These are phyloP conservation scores for Tuctoria greenei DNA, from an alignment of 176 grass and related monocot species.

Conservation along the genomic window DNA sequence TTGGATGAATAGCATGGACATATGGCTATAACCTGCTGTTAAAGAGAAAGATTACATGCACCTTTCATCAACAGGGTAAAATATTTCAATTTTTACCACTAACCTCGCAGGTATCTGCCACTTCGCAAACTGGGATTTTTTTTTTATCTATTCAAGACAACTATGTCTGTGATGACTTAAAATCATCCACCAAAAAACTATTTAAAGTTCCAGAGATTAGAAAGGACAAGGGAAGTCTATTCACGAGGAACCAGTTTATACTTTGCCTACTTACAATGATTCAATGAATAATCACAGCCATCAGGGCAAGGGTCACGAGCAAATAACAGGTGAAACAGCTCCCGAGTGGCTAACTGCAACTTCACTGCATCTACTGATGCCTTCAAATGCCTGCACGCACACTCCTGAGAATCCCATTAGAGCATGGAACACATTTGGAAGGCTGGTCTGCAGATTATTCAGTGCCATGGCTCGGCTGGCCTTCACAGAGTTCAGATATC, in stretches of 20 bases:
- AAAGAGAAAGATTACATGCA: not conserved
- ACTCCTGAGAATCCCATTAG: slow-evolving; percentile 69
- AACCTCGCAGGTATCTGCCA: slow-evolving; percentile 24
- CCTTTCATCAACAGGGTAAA: not conserved
- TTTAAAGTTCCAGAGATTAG: slow-evolving; percentile 21
- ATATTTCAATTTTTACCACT: not conserved
- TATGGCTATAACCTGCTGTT: not conserved
- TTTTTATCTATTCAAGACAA: slow-evolving; percentile 36
- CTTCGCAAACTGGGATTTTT: slow-evolving; percentile 4
- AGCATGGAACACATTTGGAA: slow-evolving; percentile 90
- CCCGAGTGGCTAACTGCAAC: slow-evolving; percentile 41
- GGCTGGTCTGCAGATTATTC: slow-evolving; percentile 80
- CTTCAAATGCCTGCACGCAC: slow-evolving; percentile 74
- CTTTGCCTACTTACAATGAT: slow-evolving; percentile 66
- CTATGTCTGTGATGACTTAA: slow-evolving; percentile 35
- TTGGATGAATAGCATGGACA: not conserved
- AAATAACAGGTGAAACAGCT: slow-evolving; percentile 45
- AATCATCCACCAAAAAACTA: slow-evolving; percentile 6
- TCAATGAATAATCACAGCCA: slow-evolving; percentile 50
- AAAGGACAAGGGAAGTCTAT: slow-evolving; percentile 43
- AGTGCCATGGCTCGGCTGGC: slow-evolving; percentile 78
- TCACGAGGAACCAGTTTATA: slow-evolving; percentile 46
- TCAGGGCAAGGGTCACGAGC: slow-evolving; percentile 22
- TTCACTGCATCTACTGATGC: slow-evolving; percentile 64
- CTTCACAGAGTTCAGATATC: slow-evolving; percentile 70